These are phyloP conservation scores for Penicillium sp. DNA, from an alignment of 2,329 filamentous ascomycete species.

Conservation along the genomic window DNA sequence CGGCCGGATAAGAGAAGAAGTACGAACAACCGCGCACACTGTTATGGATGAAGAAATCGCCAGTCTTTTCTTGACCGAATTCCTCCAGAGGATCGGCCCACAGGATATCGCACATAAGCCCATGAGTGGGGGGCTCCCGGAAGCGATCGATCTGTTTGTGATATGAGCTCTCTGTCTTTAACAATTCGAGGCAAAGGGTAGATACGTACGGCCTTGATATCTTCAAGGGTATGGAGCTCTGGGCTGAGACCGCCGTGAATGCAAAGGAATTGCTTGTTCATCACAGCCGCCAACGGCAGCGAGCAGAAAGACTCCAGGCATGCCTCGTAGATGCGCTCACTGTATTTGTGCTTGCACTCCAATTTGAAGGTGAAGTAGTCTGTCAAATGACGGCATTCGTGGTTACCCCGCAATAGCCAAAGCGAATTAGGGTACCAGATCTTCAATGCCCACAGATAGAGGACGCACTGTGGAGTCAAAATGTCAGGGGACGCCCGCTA, in stretches of 20 bases:
- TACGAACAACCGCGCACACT: constrained; percentile 98
- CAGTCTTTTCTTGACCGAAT: constrained; percentile 97
- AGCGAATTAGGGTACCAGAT: constrained; percentile 98
- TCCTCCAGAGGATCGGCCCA: constrained; percentile 98
- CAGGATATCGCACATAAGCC: constrained; percentile 98
- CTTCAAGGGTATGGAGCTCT: constrained; percentile 92
- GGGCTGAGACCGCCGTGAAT: constrained; percentile 97
- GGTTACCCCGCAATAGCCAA: constrained; percentile 95
- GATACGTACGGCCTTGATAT: constrained; percentile 76
- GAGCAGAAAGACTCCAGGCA: constrained; percentile 98
- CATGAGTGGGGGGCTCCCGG: constrained; percentile 94
- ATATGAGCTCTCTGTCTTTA: neutral
- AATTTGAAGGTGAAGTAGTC: constrained; percentile 99
- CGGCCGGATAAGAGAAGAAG: constrained; percentile 98
- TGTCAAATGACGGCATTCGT: constrained; percentile 97
- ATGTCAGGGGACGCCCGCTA: neutral
- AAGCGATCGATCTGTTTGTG: constrained; percentile 83
- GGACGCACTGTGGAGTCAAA: constrained; percentile 67
- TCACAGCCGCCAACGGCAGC: constrained; percentile 88
- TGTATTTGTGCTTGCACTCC: constrained; percentile 99
- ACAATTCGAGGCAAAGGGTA: neutral
- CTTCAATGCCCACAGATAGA: constrained; percentile 97
- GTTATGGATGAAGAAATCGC: constrained; percentile 97
- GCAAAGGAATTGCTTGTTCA: constrained; percentile 99
- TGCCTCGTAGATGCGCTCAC: constrained; percentile 90